Evolutionary conservation across 139 green algal species (phyloP).

Genomic region (Zygnema cylindricum): DNA sequence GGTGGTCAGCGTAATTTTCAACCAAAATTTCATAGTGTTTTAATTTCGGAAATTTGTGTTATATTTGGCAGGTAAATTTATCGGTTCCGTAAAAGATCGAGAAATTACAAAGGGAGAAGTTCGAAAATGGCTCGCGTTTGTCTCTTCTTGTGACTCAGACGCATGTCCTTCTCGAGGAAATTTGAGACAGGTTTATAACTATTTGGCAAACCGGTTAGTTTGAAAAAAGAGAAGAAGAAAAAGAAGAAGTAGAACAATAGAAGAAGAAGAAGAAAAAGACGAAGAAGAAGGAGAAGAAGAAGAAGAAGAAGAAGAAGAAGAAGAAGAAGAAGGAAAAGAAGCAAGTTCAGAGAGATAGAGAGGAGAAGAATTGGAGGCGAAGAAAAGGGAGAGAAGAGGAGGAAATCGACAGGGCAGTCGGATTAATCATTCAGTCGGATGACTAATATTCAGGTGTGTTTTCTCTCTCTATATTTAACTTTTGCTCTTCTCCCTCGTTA

Average conservation of each 20-base stretch:
- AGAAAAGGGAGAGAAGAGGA: background rate
- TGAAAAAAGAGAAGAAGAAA: background rate
- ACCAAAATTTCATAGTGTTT: too few species aligned
- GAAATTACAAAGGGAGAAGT: slow-evolving; percentile 15
- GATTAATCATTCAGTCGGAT: background rate
- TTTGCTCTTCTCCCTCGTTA: too few species aligned
- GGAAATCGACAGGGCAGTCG: background rate
- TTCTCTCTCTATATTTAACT: background rate
- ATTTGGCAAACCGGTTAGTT: background rate
- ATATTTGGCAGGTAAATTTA: background rate
- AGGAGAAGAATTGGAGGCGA: background rate
- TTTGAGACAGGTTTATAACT: slow-evolving; percentile 47
- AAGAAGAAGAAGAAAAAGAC: background rate
- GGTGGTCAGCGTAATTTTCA: too few species aligned
- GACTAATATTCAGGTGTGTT: background rate
- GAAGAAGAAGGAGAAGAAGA: background rate
- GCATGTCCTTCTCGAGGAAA: slow-evolving; percentile 22
- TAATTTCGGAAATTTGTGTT: too few species aligned
- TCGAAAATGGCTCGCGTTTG: slow-evolving; percentile 10
- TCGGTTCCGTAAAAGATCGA: background rate
- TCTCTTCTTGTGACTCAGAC: slow-evolving; percentile 15
- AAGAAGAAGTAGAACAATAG: background rate
- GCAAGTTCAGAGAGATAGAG: background rate
- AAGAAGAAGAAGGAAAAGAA: background rate
- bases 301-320: background rate